Evolutionary conservation across 78 protist species (phyloP), one percentile per base, ranked within the genome.

Genomic region (Emiliania huxleyi): DNA sequence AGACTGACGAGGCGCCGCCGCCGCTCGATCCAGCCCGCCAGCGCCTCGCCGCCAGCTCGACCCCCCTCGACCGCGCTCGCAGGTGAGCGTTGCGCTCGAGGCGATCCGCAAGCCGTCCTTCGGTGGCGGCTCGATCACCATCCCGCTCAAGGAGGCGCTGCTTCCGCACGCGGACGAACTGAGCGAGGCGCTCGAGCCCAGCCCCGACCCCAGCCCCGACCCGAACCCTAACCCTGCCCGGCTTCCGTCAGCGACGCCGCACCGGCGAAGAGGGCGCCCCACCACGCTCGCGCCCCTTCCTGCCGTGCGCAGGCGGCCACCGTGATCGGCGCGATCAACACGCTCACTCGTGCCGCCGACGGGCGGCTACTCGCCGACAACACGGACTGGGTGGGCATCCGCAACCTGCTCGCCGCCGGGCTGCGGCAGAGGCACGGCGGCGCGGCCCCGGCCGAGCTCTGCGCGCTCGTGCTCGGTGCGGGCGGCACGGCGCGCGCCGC

Each of bases 401-500:
- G 40, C 33, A 38, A 35, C 1, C 83, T 45, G 56, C 37, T 84
- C 40, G 44, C 8, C 81, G 18, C 26, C 35, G 29, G 25, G 44
- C n/a, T 43, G 69, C 21, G 48, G 19, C 23, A n/a, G 22, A 1
- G 11, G 33, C 48, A 1, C 26, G 46, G 35, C 3, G 46, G 48
- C 87, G 46, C 46, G 87, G 22, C 18, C 5, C 18, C 8, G 46
- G 46, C 6, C 48, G 46, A 4, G n/a, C 45, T 26, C 8, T 3
- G 8, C 92, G 45, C 69, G 33, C 94, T 96, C 38, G 96, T 95
- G 19, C 33, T 96, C 15, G 97, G 97, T 21, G 97, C 96, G 1
- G 97, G 97, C 0, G 97, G 97, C 81, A 93, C 97, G 23, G 95
- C 97, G 21, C 94, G 96, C 1, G 97, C 97, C 3, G 97, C 97